Conservation (phyloP, 2,329 filamentous ascomycete species). For the Ophiostoma fasciatum region DNA sequence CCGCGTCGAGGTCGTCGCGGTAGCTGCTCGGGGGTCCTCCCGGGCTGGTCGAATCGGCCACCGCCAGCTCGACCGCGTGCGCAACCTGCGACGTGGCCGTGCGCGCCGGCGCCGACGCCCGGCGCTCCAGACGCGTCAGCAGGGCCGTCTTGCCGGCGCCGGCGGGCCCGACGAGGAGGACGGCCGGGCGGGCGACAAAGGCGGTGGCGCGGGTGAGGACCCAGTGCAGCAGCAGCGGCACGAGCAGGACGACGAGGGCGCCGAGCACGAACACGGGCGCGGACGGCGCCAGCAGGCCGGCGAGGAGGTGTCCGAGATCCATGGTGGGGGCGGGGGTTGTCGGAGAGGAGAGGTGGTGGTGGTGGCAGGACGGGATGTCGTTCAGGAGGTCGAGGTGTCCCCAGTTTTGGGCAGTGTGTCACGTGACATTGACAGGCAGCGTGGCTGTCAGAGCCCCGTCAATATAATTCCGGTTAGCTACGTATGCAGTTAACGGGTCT, state of each 20-base stretch:
- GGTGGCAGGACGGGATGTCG: background rate
- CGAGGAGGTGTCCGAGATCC: constrained; percentile 25
- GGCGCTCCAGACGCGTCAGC: constrained; percentile 55
- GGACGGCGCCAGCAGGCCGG: constrained; percentile 45
- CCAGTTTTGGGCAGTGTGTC: no score
- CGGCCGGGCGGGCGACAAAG: constrained; percentile 55
- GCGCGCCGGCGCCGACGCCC: constrained; percentile 22
- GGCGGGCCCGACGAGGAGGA: constrained; percentile 69
- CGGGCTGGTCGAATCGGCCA: constrained; percentile 30
- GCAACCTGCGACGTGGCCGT: constrained; percentile 42
- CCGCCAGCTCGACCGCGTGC: constrained; percentile 39
- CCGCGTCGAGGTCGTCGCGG: constrained; percentile 39
- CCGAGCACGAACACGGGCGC: constrained; percentile 50
- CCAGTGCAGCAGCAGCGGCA: constrained; percentile 65
- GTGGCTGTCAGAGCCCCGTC: no score
- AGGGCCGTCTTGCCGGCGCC: constrained; percentile 80
- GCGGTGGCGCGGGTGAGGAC: constrained; percentile 54
- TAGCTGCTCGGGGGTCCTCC: no score
- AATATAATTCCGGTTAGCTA: no score
- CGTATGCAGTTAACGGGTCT: no score
- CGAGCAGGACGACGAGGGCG: constrained; percentile 51
- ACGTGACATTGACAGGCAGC: no score
- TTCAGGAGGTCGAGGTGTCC: no score
- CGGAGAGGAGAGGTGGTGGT: background rate
- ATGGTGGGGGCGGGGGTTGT: constrained; percentile 3